Evolutionary conservation across 1,284 basidiomycete species (phyloP), one percentile per base, ranked within the genome.

Genomic region (Garcileccinum viscosum): DNA sequence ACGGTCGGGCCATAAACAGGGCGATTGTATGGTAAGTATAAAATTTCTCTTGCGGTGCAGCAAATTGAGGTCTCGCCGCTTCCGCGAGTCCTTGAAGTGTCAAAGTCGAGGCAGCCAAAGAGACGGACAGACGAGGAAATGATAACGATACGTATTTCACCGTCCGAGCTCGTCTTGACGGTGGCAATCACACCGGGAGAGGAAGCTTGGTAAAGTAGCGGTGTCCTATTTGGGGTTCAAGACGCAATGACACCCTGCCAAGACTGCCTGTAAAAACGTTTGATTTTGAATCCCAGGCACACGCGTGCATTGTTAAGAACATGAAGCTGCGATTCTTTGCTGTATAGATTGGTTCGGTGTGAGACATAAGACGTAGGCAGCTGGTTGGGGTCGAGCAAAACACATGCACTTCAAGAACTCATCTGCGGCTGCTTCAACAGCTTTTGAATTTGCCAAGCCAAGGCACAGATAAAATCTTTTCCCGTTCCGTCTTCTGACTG

Each of bases 391-490:
- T 14, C 5, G 33, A 35, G 32, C 15, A 40, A n/a, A 30, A 15
- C 17, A 30, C 22, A 58, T 68, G 11, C 19, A 84, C 83, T 78
- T 79, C 53, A 79, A 63, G 67, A 89, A 87, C 66, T 85, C 84
- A 17, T 85, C 78, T 0, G 84, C 89, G 1, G 86, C 84, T 6
- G 75, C 69, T 59, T 86, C 84, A n/a, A 92, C 80, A 1, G 83
- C 82, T 9, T 74, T 77, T 62, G 93, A 76, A 73, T 88, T 83
- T 6, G 85, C 83, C 40, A 93, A 79, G 72, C 93, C 89, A 19
- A 91, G 77, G 68, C 83, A 73, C 24, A 93, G 68, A 71, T 87
- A 88, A 19, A 87, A 44, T 86, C 82, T 32, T 83, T 84, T 7
- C 82, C 78, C 0, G 82, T 85, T 62, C 78, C 80, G 1, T 79